Evolutionary conservation across 768 basidiomycete genomes (phyloP).

Genomic region (Boletus vermiculosoides): DNA sequence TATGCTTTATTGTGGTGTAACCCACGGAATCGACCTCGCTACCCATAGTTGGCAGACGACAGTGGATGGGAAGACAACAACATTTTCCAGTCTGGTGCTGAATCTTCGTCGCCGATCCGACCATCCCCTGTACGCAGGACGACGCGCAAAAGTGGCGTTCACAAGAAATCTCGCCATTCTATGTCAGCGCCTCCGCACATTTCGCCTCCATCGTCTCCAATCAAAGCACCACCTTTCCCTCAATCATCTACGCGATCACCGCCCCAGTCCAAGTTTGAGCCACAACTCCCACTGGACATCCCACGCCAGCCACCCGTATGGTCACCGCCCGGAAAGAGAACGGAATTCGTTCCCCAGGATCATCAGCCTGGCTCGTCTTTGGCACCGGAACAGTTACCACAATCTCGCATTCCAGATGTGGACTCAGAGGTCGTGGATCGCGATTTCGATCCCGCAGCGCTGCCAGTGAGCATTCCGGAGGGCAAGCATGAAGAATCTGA

Average conservation of each 20-base stretch:
- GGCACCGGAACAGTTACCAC: slow-evolving; percentile 11
- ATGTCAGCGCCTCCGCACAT: slow-evolving; percentile 67
- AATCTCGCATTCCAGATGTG: slow-evolving; percentile 2
- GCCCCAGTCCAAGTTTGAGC: slow-evolving; percentile 56
- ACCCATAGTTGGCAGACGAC: slow-evolving; percentile 47
- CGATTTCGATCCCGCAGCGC: background rate
- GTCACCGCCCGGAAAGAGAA: slow-evolving; percentile 15
- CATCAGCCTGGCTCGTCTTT: slow-evolving; percentile 20
- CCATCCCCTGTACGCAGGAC: slow-evolving; percentile 55
- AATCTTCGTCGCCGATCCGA: slow-evolving; percentile 76
- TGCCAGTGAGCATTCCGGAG: slow-evolving; percentile 22
- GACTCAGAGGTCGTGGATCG: background rate
- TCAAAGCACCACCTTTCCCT: slow-evolving; percentile 27
- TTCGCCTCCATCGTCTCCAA: slow-evolving; percentile 43
- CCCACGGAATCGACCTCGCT: slow-evolving; percentile 5
- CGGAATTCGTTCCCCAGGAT: slow-evolving; percentile 13
- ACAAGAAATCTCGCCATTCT: slow-evolving; percentile 63
- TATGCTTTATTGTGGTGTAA: slow-evolving; percentile 12
- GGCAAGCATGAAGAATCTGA: slow-evolving; percentile 16
- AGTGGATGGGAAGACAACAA: slow-evolving; percentile 93
- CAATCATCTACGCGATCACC: slow-evolving; percentile 38
- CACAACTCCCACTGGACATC: slow-evolving; percentile 44
- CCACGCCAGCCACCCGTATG: slow-evolving; percentile 30
- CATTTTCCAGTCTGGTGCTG: slow-evolving; percentile 86
- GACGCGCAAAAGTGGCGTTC: slow-evolving; percentile 37